These are phyloP conservation scores for Torulaspora quercuum DNA, from an alignment of 805 yeast genomes.

Conservation along the genomic window DNA sequence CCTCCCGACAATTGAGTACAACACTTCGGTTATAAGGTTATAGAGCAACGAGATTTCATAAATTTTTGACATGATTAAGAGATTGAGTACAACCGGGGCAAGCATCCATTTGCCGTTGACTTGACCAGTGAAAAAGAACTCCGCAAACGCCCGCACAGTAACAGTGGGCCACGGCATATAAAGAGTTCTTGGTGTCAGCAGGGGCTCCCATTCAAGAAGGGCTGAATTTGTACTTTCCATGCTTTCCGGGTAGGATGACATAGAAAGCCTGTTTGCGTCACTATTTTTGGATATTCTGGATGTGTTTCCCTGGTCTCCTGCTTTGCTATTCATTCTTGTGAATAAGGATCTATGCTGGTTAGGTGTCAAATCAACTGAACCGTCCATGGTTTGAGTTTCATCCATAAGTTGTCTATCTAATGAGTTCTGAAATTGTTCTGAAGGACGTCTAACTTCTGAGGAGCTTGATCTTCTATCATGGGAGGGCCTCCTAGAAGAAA, in stretches of 20 bases:
- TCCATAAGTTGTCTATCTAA: slow-evolving; percentile 27
- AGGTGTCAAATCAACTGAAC: slow-evolving; percentile 5
- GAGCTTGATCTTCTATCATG: slow-evolving; percentile 16
- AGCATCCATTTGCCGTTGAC: slow-evolving; percentile 73
- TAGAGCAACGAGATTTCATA: slow-evolving; percentile 68
- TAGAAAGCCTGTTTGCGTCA: slow-evolving; percentile 19
- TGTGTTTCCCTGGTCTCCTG: slow-evolving; percentile 8
- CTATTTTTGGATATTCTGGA: slow-evolving; percentile 6
- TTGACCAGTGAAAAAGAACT: slow-evolving; percentile 75
- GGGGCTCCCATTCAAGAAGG: slow-evolving; percentile 48
- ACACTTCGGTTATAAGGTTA: slow-evolving; percentile 63
- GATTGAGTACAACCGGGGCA: slow-evolving; percentile 63
- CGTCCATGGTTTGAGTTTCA: slow-evolving; percentile 9
- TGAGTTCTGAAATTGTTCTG: slow-evolving; percentile 19
- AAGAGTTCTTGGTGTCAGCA: slow-evolving; percentile 62
- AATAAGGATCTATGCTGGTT: slow-evolving; percentile 11
- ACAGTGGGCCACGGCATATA: slow-evolving; percentile 64
- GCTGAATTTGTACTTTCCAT: slow-evolving; percentile 12
- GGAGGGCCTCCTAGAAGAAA: slow-evolving; percentile 31
- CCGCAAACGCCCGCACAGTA: slow-evolving; percentile 63
- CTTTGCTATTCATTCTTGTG: slow-evolving; percentile 6
- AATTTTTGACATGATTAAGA: slow-evolving; percentile 57
- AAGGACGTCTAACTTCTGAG: slow-evolving; percentile 19
- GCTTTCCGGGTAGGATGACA: slow-evolving; percentile 19
- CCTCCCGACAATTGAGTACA: slow-evolving; percentile 66